Evolutionary conservation across 2,329 filamentous ascomycete genomes (phyloP), one percentile per base, ranked within the genome.

Genomic region (Apiospora marii): DNA sequence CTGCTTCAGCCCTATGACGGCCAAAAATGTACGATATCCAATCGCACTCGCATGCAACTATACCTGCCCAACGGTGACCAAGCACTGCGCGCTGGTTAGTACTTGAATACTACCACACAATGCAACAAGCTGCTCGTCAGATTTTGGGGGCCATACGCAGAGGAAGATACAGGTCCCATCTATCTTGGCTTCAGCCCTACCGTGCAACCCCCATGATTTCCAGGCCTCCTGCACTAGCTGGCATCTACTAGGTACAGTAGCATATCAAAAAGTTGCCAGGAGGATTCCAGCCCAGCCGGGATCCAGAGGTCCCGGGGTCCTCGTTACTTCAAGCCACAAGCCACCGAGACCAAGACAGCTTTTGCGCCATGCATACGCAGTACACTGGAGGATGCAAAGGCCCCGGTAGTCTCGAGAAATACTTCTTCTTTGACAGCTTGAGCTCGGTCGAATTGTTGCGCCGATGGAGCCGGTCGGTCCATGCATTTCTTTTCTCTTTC

Each of bases 1-100:
- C 67, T 48, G 37, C 49, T 68, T 73, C 72, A 73, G 72, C 72
- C 72, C 72, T 73, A 73, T 41, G 72, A 71, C 49, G 41, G 51
- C 67, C 72, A 73, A 69, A 46, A 69, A 69, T 51, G 69, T 68
- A 67, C 67, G 58, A 30, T 41, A 41, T 64, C 58, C 58, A 64
- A 64, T 24, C 58, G 34, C 67, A 24, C n/a, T 24, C 30, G 8
- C 6, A 37, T 61, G 30, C 53, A 12, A 37, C 53, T 37, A 34
- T 10, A n/a, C 30, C 30, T 61, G 19, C 30, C 53, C 53, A 61
- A 37, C 53, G 30, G 30, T 61, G 30, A 22, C 30, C 53, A 37
- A 19, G 7, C 53, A 13, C 7, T 61, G 53, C 53, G 53, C 30
- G 30, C 19, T 37, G 53, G 30, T 19, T 37, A 30, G 8, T 61